Base-by-base conservation (phyloP, 305 asterid genomes). In the Fraxinus sp. region DNA sequence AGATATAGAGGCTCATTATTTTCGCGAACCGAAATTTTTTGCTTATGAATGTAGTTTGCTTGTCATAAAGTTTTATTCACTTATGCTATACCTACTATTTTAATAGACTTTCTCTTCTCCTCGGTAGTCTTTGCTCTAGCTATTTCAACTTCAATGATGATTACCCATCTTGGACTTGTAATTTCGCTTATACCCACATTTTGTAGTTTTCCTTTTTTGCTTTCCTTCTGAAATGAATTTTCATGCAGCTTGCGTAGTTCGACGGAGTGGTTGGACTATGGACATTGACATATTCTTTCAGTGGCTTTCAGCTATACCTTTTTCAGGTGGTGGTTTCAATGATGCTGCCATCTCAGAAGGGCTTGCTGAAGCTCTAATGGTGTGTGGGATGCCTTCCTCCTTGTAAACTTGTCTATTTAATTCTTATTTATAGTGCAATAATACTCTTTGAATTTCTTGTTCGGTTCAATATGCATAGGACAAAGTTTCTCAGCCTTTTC, bases 341-440 rank as follows among this genome's bases (percentile, higher is more conserved):
- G 97, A 97, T 76, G 97, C 93, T 85, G 98, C 98, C 76, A 90
- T 95, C 83, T 97, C 99, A 74, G 99, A 97, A 92, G 99, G 98
- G 83, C 98, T 97, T 81, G 91, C 94, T 74, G 98, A 97, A 88
- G 97, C 98, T 87, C 86, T 94, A 89, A 92, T 90, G 98, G 99
- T 94, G 76, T 74, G 88, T 86, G 79, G 52, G 44, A 81, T 81
- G 70, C 36, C 80, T 52, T 18, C 71, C 22, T 52, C 26, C 44
- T 24, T 80, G 30, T 71, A 26, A 28, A 57, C 74, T 33, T 73
- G 20, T 78, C 74, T 35, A 35, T 74, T 81, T 74, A 1, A 39
- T 75, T 77, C 35, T 70, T 20, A 41, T 32, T 70, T 70, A 77
- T 74, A 9, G 26, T 35, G 33, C 9, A 24, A 14, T 36, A 14